These are phyloP conservation scores for Colletotrichum sp. DNA, from an alignment of 2,329 filamentous ascomycete genomes.

Conservation along the genomic window DNA sequence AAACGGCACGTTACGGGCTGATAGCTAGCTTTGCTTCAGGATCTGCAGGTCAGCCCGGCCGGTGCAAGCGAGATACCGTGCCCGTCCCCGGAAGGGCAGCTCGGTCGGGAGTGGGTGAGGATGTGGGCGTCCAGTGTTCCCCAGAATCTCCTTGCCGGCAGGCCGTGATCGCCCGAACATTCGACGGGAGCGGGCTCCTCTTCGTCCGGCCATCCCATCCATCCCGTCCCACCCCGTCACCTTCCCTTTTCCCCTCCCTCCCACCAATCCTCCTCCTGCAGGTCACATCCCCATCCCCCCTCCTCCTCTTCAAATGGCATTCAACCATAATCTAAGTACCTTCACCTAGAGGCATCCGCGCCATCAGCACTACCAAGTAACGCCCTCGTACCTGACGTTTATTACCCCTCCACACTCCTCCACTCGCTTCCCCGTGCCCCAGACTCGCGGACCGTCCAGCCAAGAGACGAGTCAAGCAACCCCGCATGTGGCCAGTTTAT, in stretches of 20 bases:
- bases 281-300: background rate
- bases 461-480: constrained; percentile 19
- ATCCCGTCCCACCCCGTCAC: background rate
- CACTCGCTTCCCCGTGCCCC: constrained; percentile 6
- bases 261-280: background rate
- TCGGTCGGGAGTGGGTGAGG: background rate
- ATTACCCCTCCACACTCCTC: background rate
- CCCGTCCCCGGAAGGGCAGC: background rate
- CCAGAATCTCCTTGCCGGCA: background rate
- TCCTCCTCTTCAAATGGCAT: background rate
- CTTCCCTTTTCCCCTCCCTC: background rate
- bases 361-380: background rate
- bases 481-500: constrained; percentile 21
- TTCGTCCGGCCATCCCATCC: background rate
- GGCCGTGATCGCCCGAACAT: constrained; percentile 9
- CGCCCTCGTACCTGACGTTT: background rate
- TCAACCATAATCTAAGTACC: background rate
- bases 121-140: background rate
- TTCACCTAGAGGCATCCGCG: background rate
- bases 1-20: background rate
- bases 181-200: background rate
- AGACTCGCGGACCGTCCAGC: constrained; percentile 4
- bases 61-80: background rate
- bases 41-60: constrained; percentile 7
- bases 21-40: background rate